Base-by-base conservation (phyloP, 495 filamentous ascomycete genomes). In the Amorphotheca resinae region DNA sequence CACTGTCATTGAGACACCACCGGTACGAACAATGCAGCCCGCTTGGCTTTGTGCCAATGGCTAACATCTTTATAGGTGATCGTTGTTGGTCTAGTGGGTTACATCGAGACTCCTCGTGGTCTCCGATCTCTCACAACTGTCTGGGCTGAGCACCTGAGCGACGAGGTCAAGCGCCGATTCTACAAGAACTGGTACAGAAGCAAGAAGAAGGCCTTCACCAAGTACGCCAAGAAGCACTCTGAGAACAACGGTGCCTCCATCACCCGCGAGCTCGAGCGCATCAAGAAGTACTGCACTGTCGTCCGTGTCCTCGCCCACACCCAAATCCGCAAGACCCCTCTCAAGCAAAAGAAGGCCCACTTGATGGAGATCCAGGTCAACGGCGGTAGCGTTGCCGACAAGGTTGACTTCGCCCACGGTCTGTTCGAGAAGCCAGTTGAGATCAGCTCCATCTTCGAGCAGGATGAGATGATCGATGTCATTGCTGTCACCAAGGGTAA, bases 171-270 rank as follows among this genome's bases (percentile, higher is more conserved):
- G 77, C 83, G 93, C 54, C 87, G 93, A 64, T 99, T 99, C 85
- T 99, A 99, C 82, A 99, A 99, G 87, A 99, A 99, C 79, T 99
- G 93, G 93, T 99, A 99, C 84, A 93, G 93, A 77, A 83, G 76
- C 76, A 99, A 99, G 88, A 96, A 95, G 85, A 99, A 99, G 87
- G 93, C 93, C 45, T 99, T 96, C 77, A 99, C 93, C 74, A 95
- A 93, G 77, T 99, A 99, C 71, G 84, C 93, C 76, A 96, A 95
- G 85, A 89, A 93, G 78, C 85, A 96, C 81, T 82, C 93, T 54
- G 87, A 94, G 67, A 81, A 69, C 72, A 79, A 61, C 68, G 89
- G 84, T 58, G 72, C 84, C 56, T 82, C 85, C 53, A 81, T 98
- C 73, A 84, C 80, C 65, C 82, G 84, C 64, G 93, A 99, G 71